phyloP scores from a whole-genome alignment of 2,329 filamentous ascomycete species.

The Huntiella bhutanensis region DNA sequence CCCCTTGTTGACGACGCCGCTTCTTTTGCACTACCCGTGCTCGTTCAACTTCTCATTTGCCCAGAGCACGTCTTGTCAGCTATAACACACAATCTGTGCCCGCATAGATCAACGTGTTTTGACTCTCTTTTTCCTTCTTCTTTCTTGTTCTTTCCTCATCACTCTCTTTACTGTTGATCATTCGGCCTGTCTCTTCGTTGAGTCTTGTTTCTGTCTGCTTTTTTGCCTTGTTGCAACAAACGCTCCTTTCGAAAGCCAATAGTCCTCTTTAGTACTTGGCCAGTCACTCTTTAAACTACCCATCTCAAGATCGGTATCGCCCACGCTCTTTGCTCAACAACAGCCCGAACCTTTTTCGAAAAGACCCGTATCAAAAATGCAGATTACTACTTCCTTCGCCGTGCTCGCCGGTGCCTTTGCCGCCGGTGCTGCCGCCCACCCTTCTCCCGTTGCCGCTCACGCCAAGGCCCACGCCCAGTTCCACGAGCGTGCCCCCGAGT shows the following conservation, averaged over 20 bases:
- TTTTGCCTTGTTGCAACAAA: slow-evolving; percentile 6
- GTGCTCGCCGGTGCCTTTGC: slow-evolving; percentile 22
- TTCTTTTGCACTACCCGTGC: not conserved
- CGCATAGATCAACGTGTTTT: not conserved
- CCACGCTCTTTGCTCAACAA: slow-evolving; percentile 1
- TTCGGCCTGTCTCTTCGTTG: not conserved
- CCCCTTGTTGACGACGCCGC: slow-evolving; percentile 5
- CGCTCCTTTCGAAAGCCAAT: not conserved
- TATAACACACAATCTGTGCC: slow-evolving; percentile 5
- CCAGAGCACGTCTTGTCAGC: not conserved
- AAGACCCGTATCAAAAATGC: slow-evolving; percentile 19
- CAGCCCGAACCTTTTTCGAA: not conserved
- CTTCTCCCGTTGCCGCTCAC: slow-evolving; percentile 21
- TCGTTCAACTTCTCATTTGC: slow-evolving; percentile 1
- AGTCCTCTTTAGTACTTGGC: too few relatives aligned
- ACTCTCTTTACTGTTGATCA: not conserved
- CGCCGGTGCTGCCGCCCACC: slow-evolving; percentile 22
- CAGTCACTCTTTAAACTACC: too few relatives aligned
- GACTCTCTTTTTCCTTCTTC: not conserved
- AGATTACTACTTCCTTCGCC: slow-evolving; percentile 21
- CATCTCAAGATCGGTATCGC: not conserved
- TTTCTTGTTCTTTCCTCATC: slow-evolving; percentile 1
- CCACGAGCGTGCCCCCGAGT: slow-evolving; percentile 16
- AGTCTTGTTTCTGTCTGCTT: slow-evolving; percentile 2
- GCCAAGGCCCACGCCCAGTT: slow-evolving; percentile 19